Evolutionary conservation across 2,329 filamentous ascomycete genomes (phyloP), one percentile per base, ranked within the genome.

Genomic region (Paraphaeosphaeria sporulosa): DNA sequence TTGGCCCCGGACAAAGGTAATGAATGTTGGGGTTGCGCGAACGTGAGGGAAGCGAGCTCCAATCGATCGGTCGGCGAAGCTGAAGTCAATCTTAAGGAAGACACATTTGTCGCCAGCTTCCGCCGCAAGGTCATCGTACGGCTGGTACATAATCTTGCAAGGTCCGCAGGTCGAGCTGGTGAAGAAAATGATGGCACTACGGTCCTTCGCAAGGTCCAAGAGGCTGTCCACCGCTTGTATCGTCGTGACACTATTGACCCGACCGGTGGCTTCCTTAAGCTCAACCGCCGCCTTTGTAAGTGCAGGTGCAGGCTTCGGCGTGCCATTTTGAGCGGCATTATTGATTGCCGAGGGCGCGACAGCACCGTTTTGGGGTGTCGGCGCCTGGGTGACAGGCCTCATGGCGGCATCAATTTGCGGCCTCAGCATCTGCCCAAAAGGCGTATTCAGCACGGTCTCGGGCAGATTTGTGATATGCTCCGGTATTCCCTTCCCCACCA

Each of bases 401-500:
- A 91, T 86, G 59, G 87, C 85, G 38, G 80, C 80, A 63, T 92
- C 88, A 50, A 92, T 84, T 66, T 94, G 90, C 4, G 93, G 91
- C 72, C 90, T 86, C 60, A 98, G 81, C 90, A 96, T 96, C 69
- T 90, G 89, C 0, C 95, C 95, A 71, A 97, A 90, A 0, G 93
- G 93, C 0, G 93, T 95, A 60, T 91, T 88, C 13, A 98, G 84
- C 9, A 98, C 94, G 0, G 89, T 90, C 71, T 93, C 86, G 0
- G 94, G 94, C 74, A 98, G 89, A 66, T 90, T 92, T 32, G 87
- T 86, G 66, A 99, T 98, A 70, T 96, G 89, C 1, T 89, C 86
- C 0, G 95, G 95, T 61, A 98, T 98, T 2, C 92, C 91, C 68
- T 89, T 91, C 23, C 95, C 94, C 0, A 97, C 82, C 0, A 98